A percentile compares a stretch with the other conserved stretches of the same genome.
Evolutionary conservation across 2,329 filamentous ascomycete species (phyloP).

Genomic region (Aspergillus persii): DNA sequence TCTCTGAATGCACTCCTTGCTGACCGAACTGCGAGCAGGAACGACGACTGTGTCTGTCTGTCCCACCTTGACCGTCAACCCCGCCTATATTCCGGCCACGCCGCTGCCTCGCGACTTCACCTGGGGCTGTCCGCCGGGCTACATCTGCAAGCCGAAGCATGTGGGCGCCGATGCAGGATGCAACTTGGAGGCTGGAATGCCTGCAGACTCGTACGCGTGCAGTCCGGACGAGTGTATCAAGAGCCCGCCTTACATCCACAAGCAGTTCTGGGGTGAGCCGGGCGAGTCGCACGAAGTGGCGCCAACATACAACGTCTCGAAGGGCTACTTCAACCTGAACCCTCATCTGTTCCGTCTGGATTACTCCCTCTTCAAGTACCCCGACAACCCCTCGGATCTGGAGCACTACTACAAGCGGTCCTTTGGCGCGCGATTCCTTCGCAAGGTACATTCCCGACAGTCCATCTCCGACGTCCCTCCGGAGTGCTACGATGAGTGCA

Average conservation of each 20-base stretch:
- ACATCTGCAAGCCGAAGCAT: conserved; percentile 38
- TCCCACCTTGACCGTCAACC: conserved; percentile 28
- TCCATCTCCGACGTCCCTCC: conserved; percentile 35
- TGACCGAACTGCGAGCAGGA: neutral
- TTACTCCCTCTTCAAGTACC: conserved; percentile 59
- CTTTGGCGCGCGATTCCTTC: neutral
- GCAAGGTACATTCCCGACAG: conserved; percentile 31
- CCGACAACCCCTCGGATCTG: conserved; percentile 7
- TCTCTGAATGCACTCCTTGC: neutral
- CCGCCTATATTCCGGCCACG: conserved; percentile 27
- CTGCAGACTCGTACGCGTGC: conserved; percentile 36
- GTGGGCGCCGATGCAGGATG: conserved; percentile 28
- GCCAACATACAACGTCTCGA: conserved; percentile 46
- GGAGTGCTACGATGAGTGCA: conserved; percentile 55
- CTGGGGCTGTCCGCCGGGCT: conserved; percentile 44
- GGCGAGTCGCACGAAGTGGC: conserved; percentile 19
- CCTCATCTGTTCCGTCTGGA: conserved; percentile 61
- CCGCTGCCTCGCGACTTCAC: conserved; percentile 29
- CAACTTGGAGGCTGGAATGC: conserved; percentile 38
- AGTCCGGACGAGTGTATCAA: conserved; percentile 39
- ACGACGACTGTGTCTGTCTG: conserved; percentile 26
- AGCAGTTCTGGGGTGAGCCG: conserved; percentile 26
- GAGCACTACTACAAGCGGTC: conserved; percentile 5
- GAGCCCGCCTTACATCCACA: conserved; percentile 24
- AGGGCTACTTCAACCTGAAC: conserved; percentile 63